phyloP scores from a whole-genome alignment of 2,329 filamentous ascomycete genomes.

The Drechslerella dactyloides region DNA sequence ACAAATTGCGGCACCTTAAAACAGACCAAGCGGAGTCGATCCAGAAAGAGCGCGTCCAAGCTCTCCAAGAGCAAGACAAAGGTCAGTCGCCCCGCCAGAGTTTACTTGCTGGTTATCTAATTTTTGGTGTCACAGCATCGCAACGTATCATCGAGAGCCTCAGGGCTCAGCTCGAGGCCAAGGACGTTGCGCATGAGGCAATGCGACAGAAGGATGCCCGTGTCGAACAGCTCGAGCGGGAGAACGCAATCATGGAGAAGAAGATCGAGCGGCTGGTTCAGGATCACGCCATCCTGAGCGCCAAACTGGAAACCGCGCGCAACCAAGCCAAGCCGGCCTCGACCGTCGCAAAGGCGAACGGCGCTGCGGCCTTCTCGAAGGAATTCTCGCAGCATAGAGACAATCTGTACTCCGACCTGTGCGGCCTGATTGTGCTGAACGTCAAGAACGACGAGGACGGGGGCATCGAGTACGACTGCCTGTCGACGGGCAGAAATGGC shows the following conservation, averaged over 20 bases:
- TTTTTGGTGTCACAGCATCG: constrained; percentile 11
- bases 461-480: constrained; percentile 46
- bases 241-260: constrained; percentile 36
- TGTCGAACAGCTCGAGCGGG: constrained; percentile 31
- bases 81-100: constrained; percentile 16
- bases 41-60: constrained; percentile 24
- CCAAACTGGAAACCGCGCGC: constrained; percentile 44
- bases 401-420: constrained; percentile 46
- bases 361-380: constrained; percentile 5
- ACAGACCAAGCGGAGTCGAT: constrained; percentile 28
- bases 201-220: constrained; percentile 31
- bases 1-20: constrained; percentile 35
- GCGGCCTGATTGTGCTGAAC: constrained; percentile 44
- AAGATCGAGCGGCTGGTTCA: constrained; percentile 44
- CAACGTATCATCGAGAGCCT: constrained; percentile 40
- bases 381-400: constrained; percentile 48
- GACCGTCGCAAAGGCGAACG: constrained; percentile 17
- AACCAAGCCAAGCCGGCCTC: constrained; percentile 30
- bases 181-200: constrained; percentile 13
- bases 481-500: constrained; percentile 47
- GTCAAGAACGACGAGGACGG: constrained; percentile 48
- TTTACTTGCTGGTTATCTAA: not conserved
- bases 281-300: constrained; percentile 41
- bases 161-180: constrained; percentile 26
- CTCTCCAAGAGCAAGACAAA: constrained; percentile 33